Base-by-base conservation (phyloP, 2,329 filamentous ascomycete genomes). In the Colletotrichum godetiae region DNA sequence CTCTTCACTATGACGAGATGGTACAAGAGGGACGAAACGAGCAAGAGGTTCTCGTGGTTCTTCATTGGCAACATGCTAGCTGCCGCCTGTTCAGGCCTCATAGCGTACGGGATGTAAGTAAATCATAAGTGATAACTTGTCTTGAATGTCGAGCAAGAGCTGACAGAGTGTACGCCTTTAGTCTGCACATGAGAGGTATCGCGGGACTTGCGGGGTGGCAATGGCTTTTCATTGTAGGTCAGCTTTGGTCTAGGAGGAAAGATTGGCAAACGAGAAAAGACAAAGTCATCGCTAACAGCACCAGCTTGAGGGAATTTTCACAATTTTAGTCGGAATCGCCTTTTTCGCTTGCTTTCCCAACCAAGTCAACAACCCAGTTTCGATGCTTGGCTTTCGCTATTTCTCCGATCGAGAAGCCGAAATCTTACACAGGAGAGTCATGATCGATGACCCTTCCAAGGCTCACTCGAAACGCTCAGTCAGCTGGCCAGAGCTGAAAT, bases 1-100 rank as follows among this genome's bases (percentile, higher is more conserved):
- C 78, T 87, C 2, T 88, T 83, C 77, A 87, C 86, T 0, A 82
- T 88, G 1, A 86, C 85, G 0, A 80, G 82, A 2, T 87, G 85
- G 85, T 87, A 88, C 69, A 87, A 85, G 33, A 81, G 81, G 4
- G 79, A 81, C 8, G 85, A 88, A 72, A 86, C 83, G 0, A 85
- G 83, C 61, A 86, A 85, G 76, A 78, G 86, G 2, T 85, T 87
- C 65, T 82, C 84, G 12, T 80, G 79, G 68, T 87, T 84, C 75
- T 87, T 86, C 66, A 80, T 87, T 22, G 85, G 86, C 2, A 87
- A 85, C 60, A 81, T 84, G 73, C 75, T 82, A 15, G 84, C 84
- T 0, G 79, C 80, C 27, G 85, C 83, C 0, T 81, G 79, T 10
- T 81, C 81, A 0, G 84, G 84, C 2, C 78, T 86, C 0, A 79